Base-by-base conservation (phyloP, 2,329 filamentous ascomycete species). In the Nigrospora sphaerica region DNA sequence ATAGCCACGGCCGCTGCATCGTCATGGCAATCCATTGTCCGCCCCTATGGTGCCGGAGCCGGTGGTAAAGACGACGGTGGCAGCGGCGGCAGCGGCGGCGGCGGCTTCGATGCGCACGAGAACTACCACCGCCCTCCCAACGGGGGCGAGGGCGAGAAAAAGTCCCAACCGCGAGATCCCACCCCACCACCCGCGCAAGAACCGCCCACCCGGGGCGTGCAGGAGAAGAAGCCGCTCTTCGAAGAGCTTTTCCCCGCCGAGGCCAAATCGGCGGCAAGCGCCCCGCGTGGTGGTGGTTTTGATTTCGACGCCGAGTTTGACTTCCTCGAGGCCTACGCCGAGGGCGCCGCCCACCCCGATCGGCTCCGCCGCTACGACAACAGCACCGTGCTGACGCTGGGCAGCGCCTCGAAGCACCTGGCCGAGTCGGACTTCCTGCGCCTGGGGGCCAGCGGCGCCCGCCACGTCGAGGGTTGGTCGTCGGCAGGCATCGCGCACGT, bases 341-440 rank as follows among this genome's bases (percentile, higher is more conserved):
- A 28, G 7, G 36, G 44, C 42, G 31, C 32, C n/a, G 16, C 35
- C 11, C 39, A 46, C 4, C n/a, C 38, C 3, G 40, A 39, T n/a
- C 18, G 11, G 19, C 45, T 11, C 34, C 38, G 14, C 44, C 51
- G 23, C 45, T 53, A 11, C 54, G 55, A 48, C 55, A 55, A 4
- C 44, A 54, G 38, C 31, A 50, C 56, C 49, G 70, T 74, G 55
- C 70, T 91, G 36, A 69, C 83, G 37, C 65, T 90, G 34, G 70
- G 70, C 17, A 75, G 78, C 35, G 74, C 79, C 7, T 80, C 77
- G 55, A 73, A 73, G 47, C 74, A 77, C 17, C 72, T 91, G 38
- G 70, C 72, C 17, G 77, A 83, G 54, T 77, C 75, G 53, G 87
- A 92, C 66, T 91, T 92, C 64, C 74, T 80, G 52, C 81, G 86